phyloP scores from a whole-genome alignment of 2,329 filamentous ascomycete genomes.

The Mycosphaerella arachidis region DNA sequence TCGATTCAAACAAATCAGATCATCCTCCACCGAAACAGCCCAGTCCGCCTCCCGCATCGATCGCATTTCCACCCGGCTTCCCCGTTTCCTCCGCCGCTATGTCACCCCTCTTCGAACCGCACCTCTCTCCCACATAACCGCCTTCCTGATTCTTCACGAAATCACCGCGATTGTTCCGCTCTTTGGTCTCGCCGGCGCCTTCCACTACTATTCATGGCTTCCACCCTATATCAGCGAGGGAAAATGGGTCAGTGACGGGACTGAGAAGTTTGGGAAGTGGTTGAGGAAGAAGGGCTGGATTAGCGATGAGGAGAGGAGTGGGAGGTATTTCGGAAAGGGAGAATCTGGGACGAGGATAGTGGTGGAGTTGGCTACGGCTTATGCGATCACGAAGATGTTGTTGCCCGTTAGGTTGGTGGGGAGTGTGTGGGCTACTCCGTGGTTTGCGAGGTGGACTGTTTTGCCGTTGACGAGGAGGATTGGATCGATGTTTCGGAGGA shows the following conservation, averaged over 20 bases:
- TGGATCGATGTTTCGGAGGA: constrained; percentile 35
- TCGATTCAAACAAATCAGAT: not conserved
- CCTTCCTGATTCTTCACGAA: constrained; percentile 89
- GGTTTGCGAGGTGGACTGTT: constrained; percentile 71
- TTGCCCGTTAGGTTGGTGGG: constrained; percentile 70
- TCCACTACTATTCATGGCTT: constrained; percentile 75
- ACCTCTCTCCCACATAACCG: constrained; percentile 74
- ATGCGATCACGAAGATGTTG: constrained; percentile 81
- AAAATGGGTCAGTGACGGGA: constrained; percentile 55
- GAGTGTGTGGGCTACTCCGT: constrained; percentile 86
- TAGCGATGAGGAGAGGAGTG: constrained; percentile 37
- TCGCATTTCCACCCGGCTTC: constrained; percentile 40
- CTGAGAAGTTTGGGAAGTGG: constrained; percentile 72
- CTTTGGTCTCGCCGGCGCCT: constrained; percentile 66
- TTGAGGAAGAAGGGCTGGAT: constrained; percentile 80
- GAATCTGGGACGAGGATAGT: constrained; percentile 51
- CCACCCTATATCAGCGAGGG: constrained; percentile 56
- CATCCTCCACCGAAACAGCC: not conserved
- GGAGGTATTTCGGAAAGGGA: constrained; percentile 37
- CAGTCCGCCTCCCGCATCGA: constrained; percentile 31
- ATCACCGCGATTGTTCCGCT: constrained; percentile 81
- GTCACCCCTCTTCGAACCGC: constrained; percentile 66
- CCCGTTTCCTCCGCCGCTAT: constrained; percentile 64
- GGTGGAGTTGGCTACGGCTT: constrained; percentile 75
- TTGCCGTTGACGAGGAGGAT: constrained; percentile 42